Evolutionary conservation across 495 filamentous ascomycete species (phyloP), one percentile per base, ranked within the genome.

Genomic region (Saxophila tyrrhenica): DNA sequence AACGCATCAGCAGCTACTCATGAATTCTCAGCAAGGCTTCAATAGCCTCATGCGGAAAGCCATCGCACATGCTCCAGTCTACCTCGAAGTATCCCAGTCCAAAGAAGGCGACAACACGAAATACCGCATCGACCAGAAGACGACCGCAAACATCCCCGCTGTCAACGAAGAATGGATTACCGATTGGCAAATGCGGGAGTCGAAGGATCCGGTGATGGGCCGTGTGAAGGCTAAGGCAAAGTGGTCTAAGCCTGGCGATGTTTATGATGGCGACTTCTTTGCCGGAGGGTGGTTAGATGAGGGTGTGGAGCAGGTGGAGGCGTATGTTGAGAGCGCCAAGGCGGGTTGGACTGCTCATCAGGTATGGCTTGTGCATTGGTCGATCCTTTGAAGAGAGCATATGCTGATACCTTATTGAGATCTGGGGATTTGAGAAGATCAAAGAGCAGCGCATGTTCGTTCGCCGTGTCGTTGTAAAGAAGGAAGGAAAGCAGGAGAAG

Each of bases 101-200:
- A 25, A 25, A 8, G 48, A 50, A 15, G 25, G 29, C 24, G 24
- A 32, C 19, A 39, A 16, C 35, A 39, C 35, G 35, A 39, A 39
- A 16, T 39, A 39, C 16, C 35, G 35, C 16, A 50, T 50, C 48
- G 23, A 50, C 19, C 48, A 50, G 29, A 35, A 23, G 9, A 50
- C 48, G 22, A 50, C 48, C 23, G 48, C 48, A 7, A 50, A 20
- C 20, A 32, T 50, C 7, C 25, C 48, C 19, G 48, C 48, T 22
- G 25, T 50, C 5, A 50, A 50, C 11, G 48, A 50, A 25, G 48
- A 50, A 13, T 50, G 48, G 48, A 39, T 39, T 16, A 39, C 35
- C 16, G 35, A 39, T 16, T 39, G 35, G 35, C 9, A 39, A 16
- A 9, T 39, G 8, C 35, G 35, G 16, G 35, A 39, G 16, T 9